Evolutionary conservation across 306 rosid genomes (phyloP), one percentile per base, ranked within the genome.

Genomic region (Dalbergia oliveri): DNA sequence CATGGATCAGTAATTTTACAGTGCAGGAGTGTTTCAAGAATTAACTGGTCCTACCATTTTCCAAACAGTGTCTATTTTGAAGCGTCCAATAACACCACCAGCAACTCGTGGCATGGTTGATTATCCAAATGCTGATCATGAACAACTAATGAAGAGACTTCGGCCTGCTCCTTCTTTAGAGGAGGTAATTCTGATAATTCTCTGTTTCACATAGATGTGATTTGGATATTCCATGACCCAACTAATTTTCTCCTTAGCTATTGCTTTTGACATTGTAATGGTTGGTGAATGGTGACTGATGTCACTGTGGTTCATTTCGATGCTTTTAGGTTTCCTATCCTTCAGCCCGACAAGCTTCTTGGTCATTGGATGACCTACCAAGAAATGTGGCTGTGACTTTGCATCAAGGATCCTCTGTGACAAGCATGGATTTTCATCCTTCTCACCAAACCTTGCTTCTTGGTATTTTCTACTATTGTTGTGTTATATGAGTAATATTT

Each of bases 361-460:
- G 91, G 91, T 90, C 94, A 15, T 73, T 12, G 54, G 96, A 94
- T 70, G 97, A 92, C 79, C 88, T 94, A 67, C 98, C 98, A 5
- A 87, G 90, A 90, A 81, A 90, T 9, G 94, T 94, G 67, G 92
- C 96, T 49, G 71, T 83, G 84, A 83, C 89, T 67, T 66, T 88
- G 87, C 96, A 80, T 81, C 97, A 92, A 86, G 98, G 98, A 31
- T 90, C 94, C 71, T 63, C 84, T 56, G 91, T 94, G 73, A 85
- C 93, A 81, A 94, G 98, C 98, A 89, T 94, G 98, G 98, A 94
- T 81, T 94, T 94, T 86, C 97, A 92, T 85, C 98, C 97, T 72
- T 81, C 91, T 73, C 93, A 87, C 65, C 91, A 86, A 59, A 82
- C 87, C 60, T 84, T 94, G 80, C 92, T 94, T 73, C 92, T 94